A percentile compares a stretch with the other conserved stretches of the same genome.
Evolutionary conservation across 192 early-diverging fungal genomes (phyloP).

Genomic region (Coemansia sp.): DNA sequence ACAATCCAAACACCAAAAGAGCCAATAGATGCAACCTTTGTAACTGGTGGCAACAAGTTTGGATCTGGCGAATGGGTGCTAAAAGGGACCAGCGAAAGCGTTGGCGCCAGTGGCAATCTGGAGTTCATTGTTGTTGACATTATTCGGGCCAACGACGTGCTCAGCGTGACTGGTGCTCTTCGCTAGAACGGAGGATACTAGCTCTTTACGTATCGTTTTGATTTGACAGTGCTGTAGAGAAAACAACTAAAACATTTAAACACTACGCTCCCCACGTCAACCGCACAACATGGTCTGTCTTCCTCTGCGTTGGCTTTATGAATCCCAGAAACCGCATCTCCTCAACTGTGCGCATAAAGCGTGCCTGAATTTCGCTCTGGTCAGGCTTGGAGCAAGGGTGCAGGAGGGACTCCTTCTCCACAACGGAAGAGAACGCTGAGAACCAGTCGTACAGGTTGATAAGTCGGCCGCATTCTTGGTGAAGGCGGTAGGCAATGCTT

Average conservation of each 20-base stretch:
- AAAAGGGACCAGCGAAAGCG: slow-evolving; percentile 63
- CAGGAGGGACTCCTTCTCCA: slow-evolving; percentile 59
- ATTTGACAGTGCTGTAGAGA: not conserved
- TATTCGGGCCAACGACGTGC: slow-evolving; percentile 77
- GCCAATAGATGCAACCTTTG: not conserved
- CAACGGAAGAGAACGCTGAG: slow-evolving; percentile 76
- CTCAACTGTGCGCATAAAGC: slow-evolving; percentile 82
- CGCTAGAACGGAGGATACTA: slow-evolving; percentile 5
- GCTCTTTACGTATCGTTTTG: not conserved
- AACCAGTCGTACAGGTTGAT: slow-evolving; percentile 96
- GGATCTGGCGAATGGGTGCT: slow-evolving; percentile 70
- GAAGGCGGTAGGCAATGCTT: slow-evolving; percentile 85
- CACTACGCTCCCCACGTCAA: slow-evolving; percentile 70
- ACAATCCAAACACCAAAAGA: not conserved
- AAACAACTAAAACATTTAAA: not conserved
- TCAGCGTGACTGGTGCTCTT: slow-evolving; percentile 79
- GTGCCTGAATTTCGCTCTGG: slow-evolving; percentile 69
- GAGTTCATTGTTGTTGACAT: slow-evolving; percentile 77
- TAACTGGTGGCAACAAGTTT: slow-evolving; percentile 30
- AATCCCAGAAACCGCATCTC: slow-evolving; percentile 91
- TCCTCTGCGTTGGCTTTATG: slow-evolving; percentile 82
- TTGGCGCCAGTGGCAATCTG: slow-evolving; percentile 67
- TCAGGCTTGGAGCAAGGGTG: slow-evolving; percentile 7
- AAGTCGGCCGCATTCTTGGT: slow-evolving; percentile 88
- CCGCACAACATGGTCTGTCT: slow-evolving; percentile 90